Evolutionary conservation across 345 rosid genomes (phyloP).

Genomic region (Moricandia arvensis): DNA sequence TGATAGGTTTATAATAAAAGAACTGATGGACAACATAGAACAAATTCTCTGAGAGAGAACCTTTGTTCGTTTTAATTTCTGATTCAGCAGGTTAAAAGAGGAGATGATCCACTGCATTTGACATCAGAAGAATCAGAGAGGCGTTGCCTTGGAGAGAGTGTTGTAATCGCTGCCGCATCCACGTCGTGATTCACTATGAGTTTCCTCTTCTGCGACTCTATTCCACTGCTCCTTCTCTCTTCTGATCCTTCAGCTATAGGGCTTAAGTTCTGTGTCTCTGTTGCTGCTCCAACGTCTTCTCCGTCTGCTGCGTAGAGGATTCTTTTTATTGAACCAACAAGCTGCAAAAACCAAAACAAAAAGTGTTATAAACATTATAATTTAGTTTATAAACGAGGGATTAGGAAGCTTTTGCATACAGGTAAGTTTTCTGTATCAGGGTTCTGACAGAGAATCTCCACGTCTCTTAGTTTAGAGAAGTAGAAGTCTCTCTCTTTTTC

Average conservation of each 20-base stretch:
- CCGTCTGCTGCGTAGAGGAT: constrained; percentile 80
- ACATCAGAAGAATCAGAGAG: constrained; percentile 90
- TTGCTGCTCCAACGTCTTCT: constrained; percentile 45
- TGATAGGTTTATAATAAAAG: constrained; percentile 6
- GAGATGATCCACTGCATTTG: constrained; percentile 72
- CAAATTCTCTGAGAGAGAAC: constrained; percentile 19
- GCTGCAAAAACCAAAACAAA: constrained; percentile 38
- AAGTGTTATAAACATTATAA: background rate
- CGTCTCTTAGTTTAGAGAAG: constrained; percentile 82
- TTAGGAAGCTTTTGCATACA: constrained; percentile 36
- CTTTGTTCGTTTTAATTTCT: background rate
- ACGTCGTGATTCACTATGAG: constrained; percentile 68
- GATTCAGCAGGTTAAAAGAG: constrained; percentile 76
- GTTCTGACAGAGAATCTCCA: constrained; percentile 83
- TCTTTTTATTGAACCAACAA: constrained; percentile 74
- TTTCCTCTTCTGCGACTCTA: constrained; percentile 75
- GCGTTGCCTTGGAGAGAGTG: constrained; percentile 82
- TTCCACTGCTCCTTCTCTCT: constrained; percentile 47
- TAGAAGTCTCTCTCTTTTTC: constrained; percentile 98
- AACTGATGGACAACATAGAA: background rate
- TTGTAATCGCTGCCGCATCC: constrained; percentile 63
- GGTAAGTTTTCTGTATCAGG: constrained; percentile 62
- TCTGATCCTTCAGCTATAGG: constrained; percentile 78
- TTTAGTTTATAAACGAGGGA: background rate
- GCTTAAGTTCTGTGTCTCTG: constrained; percentile 66